phyloP scores from a whole-genome alignment of 768 basidiomycete genomes.

The Auricularia sp. region DNA sequence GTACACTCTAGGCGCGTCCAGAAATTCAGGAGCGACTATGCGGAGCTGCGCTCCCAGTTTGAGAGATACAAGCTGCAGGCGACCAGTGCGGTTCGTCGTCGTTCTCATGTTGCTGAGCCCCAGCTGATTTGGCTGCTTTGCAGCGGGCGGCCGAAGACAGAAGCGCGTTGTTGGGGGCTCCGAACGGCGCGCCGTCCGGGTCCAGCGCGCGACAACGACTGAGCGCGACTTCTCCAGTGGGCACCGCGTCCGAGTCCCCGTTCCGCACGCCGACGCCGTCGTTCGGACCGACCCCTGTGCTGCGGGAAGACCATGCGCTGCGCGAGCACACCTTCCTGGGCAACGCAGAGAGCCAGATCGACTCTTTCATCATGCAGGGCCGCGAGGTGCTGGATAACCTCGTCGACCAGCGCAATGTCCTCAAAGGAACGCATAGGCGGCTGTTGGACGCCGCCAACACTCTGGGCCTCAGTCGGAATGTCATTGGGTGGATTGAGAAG shows the following conservation, averaged over 20 bases:
- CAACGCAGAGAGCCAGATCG: constrained; percentile 69
- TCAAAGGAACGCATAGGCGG: constrained; percentile 88
- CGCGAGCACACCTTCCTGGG: constrained; percentile 85
- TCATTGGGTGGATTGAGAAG: constrained; percentile 95
- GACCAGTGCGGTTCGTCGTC: constrained; percentile 31
- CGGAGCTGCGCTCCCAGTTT: constrained; percentile 73
- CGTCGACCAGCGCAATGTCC: constrained; percentile 81
- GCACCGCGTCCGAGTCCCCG: constrained; percentile 69
- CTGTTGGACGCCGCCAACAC: constrained; percentile 89
- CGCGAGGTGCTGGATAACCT: constrained; percentile 85
- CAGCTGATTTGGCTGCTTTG: background rate
- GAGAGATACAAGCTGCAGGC: constrained; percentile 63
- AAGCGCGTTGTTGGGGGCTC: constrained; percentile 6
- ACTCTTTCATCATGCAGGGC: constrained; percentile 88
- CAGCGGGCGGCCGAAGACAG: constrained; percentile 6
- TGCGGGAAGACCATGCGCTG: constrained; percentile 69
- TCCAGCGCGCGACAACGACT: constrained; percentile 61
- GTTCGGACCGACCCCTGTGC: constrained; percentile 37
- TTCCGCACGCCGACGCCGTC: constrained; percentile 46
- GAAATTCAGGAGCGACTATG: constrained; percentile 82
- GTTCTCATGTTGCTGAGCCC: background rate
- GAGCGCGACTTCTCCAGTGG: constrained; percentile 19
- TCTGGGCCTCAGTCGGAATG: constrained; percentile 83
- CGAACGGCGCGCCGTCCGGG: constrained; percentile 28
- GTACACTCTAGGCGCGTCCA: constrained; percentile 63